phyloP scores from a whole-genome alignment of 768 basidiomycete genomes.

The Megacollybia marginata region DNA sequence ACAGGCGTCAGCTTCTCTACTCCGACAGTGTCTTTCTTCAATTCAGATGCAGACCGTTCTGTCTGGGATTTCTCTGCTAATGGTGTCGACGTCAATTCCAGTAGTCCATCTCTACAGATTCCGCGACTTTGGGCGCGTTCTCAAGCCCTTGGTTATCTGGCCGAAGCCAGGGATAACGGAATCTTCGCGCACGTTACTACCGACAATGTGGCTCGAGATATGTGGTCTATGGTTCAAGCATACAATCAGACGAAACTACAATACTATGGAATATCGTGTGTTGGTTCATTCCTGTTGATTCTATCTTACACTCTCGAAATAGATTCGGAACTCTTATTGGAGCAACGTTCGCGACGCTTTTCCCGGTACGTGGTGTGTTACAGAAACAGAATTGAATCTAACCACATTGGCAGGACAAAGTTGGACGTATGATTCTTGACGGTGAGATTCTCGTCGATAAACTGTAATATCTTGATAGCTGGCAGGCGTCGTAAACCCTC shows the following conservation, averaged over 20 bases:
- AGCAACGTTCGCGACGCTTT: not conserved
- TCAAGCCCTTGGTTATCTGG: not conserved
- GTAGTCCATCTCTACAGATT: not conserved
- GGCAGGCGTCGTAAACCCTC: not conserved
- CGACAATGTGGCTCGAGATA: not conserved
- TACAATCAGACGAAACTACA: not conserved
- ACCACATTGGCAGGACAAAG: not conserved
- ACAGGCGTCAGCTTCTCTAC: not conserved
- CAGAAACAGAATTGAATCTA: not conserved
- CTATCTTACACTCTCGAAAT: not conserved
- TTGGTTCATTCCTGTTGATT: not conserved
- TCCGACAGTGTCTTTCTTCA: not conserved
- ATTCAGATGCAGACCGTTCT: not conserved
- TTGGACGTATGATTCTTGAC: not conserved
- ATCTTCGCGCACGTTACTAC: not conserved
- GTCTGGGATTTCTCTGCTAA: not conserved
- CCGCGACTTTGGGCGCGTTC: not conserved
- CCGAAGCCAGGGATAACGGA: not conserved
- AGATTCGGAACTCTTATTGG: not conserved
- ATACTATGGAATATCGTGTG: not conserved
- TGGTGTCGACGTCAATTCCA: not conserved
- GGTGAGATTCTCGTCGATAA: not conserved
- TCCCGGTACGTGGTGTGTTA: not conserved
- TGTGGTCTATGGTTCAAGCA: not conserved
- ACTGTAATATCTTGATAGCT: not conserved